Evolutionary conservation across 192 early-diverging fungal species (phyloP).

Genomic region (Coemansia erecta): DNA sequence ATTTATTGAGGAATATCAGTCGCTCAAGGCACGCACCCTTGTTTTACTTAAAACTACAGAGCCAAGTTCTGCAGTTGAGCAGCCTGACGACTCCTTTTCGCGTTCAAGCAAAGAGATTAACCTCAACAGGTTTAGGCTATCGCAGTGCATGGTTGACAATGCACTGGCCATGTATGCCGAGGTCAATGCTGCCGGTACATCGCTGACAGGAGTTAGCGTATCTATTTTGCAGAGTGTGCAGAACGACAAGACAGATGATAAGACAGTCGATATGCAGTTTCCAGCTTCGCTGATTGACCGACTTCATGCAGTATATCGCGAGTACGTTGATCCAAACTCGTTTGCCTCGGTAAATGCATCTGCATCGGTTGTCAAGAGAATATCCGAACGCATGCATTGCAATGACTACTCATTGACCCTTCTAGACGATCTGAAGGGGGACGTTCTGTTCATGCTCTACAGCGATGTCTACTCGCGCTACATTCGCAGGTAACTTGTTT

Average conservation of each 20-base stretch:
- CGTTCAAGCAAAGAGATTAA: not conserved
- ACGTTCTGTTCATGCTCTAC: constrained; percentile 52
- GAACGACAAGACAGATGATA: not conserved
- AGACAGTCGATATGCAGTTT: constrained; percentile 9
- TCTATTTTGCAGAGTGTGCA: constrained; percentile 17
- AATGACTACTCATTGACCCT: constrained; percentile 13
- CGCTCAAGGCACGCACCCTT: constrained; percentile 18
- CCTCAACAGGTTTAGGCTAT: not conserved
- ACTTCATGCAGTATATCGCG: constrained; percentile 14
- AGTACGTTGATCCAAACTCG: constrained; percentile 34
- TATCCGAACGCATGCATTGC: constrained; percentile 15
- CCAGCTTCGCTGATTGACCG: constrained; percentile 13
- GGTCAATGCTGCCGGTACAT: not conserved
- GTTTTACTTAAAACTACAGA: not conserved
- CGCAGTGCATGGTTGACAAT: constrained; percentile 8
- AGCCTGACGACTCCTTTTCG: not conserved
- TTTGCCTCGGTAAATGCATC: constrained; percentile 30
- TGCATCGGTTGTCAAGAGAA: constrained; percentile 13
- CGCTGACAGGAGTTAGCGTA: constrained; percentile 6
- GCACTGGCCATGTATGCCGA: not conserved
- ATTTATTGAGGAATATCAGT: constrained; percentile 43
- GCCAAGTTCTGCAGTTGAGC: not conserved
- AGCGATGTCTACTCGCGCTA: constrained; percentile 42
- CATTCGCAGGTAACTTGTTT: constrained; percentile 16
- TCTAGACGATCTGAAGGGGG: constrained; percentile 40